Evolutionary conservation across 495 filamentous ascomycete species (phyloP).

Genomic region (Penicillium soppii): DNA sequence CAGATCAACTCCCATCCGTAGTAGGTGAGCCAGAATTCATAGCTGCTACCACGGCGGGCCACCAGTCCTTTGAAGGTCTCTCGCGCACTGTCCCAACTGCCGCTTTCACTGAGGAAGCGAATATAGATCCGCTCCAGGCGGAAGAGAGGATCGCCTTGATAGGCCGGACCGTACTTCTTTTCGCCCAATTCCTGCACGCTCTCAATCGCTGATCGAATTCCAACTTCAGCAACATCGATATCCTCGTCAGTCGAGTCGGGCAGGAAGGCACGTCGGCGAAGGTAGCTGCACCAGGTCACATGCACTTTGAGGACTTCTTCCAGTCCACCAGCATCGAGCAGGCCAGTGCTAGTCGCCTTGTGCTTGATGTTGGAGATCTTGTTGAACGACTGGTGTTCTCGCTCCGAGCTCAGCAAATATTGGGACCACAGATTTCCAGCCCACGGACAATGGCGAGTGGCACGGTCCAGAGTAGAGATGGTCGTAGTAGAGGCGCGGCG

Average conservation of each 20-base stretch:
- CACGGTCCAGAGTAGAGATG: conserved; percentile 64
- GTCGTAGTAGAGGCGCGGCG: conserved; percentile 35
- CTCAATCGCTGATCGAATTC: conserved; percentile 79
- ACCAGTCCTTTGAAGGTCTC: conserved; percentile 72
- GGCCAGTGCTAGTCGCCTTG: conserved; percentile 76
- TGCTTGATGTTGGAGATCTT: conserved; percentile 89
- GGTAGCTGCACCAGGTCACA: conserved; percentile 87
- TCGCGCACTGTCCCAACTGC: conserved; percentile 65
- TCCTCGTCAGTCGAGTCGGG: conserved; percentile 80
- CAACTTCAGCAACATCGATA: conserved; percentile 87
- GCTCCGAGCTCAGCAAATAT: conserved; percentile 79
- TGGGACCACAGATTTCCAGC: conserved; percentile 88
- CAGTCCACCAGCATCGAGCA: conserved; percentile 74
- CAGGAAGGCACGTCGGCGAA: conserved; percentile 79
- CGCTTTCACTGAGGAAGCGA: conserved; percentile 79
- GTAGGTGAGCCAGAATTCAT: conserved; percentile 90
- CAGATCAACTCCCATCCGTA: conserved; percentile 86
- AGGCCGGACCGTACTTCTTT: conserved; percentile 70
- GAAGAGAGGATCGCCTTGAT: conserved; percentile 80
- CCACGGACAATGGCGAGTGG: conserved; percentile 87
- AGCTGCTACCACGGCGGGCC: conserved; percentile 65
- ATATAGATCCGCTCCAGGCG: conserved; percentile 89
- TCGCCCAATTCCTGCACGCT: conserved; percentile 75
- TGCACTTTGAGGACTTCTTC: conserved; percentile 85
- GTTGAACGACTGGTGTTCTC: conserved; percentile 67